Evolutionary conservation across 2,329 filamentous ascomycete genomes (phyloP).

Genomic region (Lasiodiplodia citricola): DNA sequence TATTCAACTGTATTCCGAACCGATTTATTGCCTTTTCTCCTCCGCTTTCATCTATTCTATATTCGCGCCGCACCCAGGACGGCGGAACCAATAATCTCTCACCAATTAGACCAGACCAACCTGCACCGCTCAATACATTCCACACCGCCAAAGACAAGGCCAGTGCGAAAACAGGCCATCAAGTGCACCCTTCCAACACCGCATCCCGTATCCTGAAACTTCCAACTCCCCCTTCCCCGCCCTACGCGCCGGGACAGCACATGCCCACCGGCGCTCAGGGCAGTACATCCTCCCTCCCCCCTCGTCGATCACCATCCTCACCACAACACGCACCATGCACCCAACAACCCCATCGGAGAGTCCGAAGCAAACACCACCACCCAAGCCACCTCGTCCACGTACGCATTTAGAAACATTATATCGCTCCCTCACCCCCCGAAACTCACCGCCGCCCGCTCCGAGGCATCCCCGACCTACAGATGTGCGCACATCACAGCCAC

Average conservation of each 20-base stretch:
- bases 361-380: neutral
- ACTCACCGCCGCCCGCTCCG: too few relatives aligned
- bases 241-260: neutral
- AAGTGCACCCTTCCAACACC: neutral
- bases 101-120: neutral
- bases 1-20: neutral
- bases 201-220: neutral
- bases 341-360: neutral
- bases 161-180: neutral
- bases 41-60: neutral
- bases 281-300: neutral
- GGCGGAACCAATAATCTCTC: neutral
- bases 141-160: neutral
- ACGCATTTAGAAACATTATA: too few relatives aligned
- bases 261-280: neutral
- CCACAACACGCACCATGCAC: neutral
- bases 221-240: neutral
- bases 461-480: too few relatives aligned
- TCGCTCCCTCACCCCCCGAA: too few relatives aligned
- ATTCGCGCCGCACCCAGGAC: neutral
- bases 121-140: neutral
- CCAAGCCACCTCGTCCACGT: neutral
- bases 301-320: neutral
- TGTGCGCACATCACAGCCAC: too few relatives aligned
- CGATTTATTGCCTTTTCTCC: neutral